Evolutionary conservation across 306 rosid species (phyloP), one percentile per base, ranked within the genome.

Genomic region (Vicia faba): DNA sequence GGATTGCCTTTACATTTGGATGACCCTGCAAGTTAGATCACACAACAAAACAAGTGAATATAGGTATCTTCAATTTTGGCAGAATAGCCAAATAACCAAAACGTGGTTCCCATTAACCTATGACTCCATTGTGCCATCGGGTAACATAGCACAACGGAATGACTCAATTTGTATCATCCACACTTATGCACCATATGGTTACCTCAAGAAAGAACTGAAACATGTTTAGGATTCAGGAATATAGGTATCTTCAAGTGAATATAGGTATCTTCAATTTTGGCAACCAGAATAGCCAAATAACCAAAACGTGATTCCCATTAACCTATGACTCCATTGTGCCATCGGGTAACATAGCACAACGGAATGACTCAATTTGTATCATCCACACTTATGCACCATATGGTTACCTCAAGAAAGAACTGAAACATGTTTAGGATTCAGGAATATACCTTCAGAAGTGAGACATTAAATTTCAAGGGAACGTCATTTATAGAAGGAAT

Each of bases 1-100:
- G 97, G 70, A 93, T 76, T 69, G 97, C 96, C 83, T 88, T 88
- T 40, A 86, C 91, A 69, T 93, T 93, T 45, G 97, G 96, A 84
- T 93, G 95, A 38, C 98, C 97, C 98, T 89, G 61, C 57, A 48
- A 58, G 64, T 79, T 64, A 62, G 71, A 12, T 19, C 29, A 71
- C 20, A 48, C 31, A 75, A 39, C 72, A 57, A 60, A 28, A 40
- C 50, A 51, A 48, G 68, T 51, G 14, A 58, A 7, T 29, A 20
- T 36, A 33, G 25, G 25, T 5, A 25, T 61, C 50, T 45, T 60
- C 63, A 70, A 55, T 26, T 54, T 49, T 8, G 12, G 19, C 8
- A 9, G n/a, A n/a, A 62, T 38, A 50, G 54, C 44, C 44, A 20
- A 75, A 75, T 13, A 64, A 57, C 45, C 54, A 60, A 44, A 16